Conservation (phyloP, 1,284 basidiomycete species). For the Cryptococcus sp. region DNA sequence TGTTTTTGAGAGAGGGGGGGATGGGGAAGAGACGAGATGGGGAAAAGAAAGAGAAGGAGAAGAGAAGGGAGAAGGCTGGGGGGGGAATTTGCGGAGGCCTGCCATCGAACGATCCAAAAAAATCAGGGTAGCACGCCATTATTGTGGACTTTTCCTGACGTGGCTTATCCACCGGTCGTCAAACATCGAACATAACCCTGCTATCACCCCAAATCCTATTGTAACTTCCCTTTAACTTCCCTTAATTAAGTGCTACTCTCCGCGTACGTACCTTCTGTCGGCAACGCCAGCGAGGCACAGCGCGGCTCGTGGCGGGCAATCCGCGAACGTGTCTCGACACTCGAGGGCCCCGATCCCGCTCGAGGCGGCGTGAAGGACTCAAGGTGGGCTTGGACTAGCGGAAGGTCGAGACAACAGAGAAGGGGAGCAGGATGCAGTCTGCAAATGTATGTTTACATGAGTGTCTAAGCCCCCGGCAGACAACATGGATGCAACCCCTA, state of each 20-base stretch:
- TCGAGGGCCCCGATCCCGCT: no score
- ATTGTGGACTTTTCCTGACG: background rate
- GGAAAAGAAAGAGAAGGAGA: slow-evolving; percentile 8
- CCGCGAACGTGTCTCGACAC: background rate
- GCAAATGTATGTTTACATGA: background rate
- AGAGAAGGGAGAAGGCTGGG: background rate
- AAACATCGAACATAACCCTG: no score
- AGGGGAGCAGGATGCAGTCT: no score
- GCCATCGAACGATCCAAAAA: background rate
- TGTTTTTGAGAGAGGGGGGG: slow-evolving; percentile 25
- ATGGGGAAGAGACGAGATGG: slow-evolving; percentile 11
- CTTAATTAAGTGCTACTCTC: no score
- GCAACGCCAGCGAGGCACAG: no score
- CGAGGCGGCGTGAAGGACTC: background rate
- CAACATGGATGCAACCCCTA: background rate
- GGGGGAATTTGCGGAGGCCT: background rate
- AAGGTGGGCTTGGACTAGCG: background rate
- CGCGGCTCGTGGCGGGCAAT: background rate
- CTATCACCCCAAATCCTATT: background rate
- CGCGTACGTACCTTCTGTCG: no score
- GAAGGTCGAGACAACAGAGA: no score
- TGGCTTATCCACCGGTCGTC: no score
- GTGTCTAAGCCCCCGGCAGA: background rate
- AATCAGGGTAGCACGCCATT: background rate
- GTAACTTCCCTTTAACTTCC: background rate